Evolutionary conservation across 495 filamentous ascomycete genomes (phyloP).

Genomic region (Chaetomidium leptoderma): DNA sequence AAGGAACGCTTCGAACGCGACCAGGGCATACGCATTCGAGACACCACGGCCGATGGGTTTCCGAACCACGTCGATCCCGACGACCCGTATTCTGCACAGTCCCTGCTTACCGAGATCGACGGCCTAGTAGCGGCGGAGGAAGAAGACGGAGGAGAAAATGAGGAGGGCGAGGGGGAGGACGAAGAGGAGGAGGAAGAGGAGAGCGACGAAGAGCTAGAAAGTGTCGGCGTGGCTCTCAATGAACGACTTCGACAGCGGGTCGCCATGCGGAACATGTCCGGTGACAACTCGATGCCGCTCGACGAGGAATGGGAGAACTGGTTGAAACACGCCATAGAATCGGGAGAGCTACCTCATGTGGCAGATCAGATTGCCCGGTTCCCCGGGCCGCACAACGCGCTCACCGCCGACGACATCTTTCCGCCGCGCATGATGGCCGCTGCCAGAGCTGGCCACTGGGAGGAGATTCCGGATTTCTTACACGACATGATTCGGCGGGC

Average conservation of each 20-base stretch:
- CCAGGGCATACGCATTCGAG: slow-evolving; percentile 63
- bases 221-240: slow-evolving; percentile 69
- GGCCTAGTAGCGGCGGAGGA: slow-evolving; percentile 28
- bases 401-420: slow-evolving; percentile 38
- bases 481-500: slow-evolving; percentile 44
- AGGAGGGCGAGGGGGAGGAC: slow-evolving; percentile 56
- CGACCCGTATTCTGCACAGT: slow-evolving; percentile 37
- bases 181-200: slow-evolving; percentile 55
- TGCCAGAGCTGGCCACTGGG: slow-evolving; percentile 49
- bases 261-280: slow-evolving; percentile 55
- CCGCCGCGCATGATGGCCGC: slow-evolving; percentile 41
- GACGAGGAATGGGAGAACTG: slow-evolving; percentile 84
- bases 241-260: slow-evolving; percentile 66
- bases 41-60: slow-evolving; percentile 74
- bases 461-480: slow-evolving; percentile 47
- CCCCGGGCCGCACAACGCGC: slow-evolving; percentile 25
- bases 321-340: slow-evolving; percentile 74
- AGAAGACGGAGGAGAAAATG: slow-evolving; percentile 45
- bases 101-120: slow-evolving; percentile 21
- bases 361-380: slow-evolving; percentile 38
- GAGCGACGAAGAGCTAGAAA: slow-evolving; percentile 64
- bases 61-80: slow-evolving; percentile 48
- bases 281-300: slow-evolving; percentile 57
- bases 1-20: slow-evolving; percentile 80
- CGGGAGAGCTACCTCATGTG: slow-evolving; percentile 45